Evolutionary conservation across 257 asterid genomes (phyloP).

Genomic region (Paraleonurus japonicus): DNA sequence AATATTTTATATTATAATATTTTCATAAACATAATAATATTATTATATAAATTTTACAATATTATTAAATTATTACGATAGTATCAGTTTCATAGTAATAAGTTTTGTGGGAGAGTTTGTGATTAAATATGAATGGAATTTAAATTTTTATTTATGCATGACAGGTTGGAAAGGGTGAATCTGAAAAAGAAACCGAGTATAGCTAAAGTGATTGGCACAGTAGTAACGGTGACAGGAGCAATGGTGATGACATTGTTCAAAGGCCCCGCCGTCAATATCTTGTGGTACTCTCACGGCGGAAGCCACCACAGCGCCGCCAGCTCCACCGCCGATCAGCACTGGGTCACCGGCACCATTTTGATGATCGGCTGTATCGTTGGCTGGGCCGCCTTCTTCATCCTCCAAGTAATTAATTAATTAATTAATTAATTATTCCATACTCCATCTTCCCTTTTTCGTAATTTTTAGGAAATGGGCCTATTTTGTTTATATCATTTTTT

Average conservation of each 20-base stretch:
- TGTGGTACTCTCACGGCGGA: slow-evolving; percentile 38
- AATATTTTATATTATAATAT: too few species aligned
- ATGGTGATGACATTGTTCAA: slow-evolving; percentile 75
- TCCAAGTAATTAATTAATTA: slow-evolving; percentile 51
- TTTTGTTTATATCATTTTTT: too few species aligned
- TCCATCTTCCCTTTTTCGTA: background rate
- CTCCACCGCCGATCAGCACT: slow-evolving; percentile 45
- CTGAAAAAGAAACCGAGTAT: slow-evolving; percentile 43
- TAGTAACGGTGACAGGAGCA: slow-evolving; percentile 66
- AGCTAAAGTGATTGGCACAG: slow-evolving; percentile 74
- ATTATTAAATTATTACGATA: too few species aligned
- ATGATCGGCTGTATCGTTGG: slow-evolving; percentile 65
- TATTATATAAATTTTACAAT: too few species aligned
- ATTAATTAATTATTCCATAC: background rate
- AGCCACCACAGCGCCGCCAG: slow-evolving; percentile 32
- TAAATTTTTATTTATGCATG: too few species aligned
- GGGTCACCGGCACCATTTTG: slow-evolving; percentile 73
- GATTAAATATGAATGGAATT: too few species aligned
- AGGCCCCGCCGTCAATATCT: slow-evolving; percentile 67
- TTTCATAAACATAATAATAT: too few species aligned
- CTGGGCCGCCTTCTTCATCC: slow-evolving; percentile 85
- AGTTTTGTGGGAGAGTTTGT: too few species aligned
- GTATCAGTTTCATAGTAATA: too few species aligned
- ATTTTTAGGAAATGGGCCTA: too few species aligned
- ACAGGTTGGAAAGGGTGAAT: slow-evolving; percentile 73